Evolutionary conservation across 2,329 filamentous ascomycete genomes (phyloP).

Genomic region (Ilyonectria destructans): DNA sequence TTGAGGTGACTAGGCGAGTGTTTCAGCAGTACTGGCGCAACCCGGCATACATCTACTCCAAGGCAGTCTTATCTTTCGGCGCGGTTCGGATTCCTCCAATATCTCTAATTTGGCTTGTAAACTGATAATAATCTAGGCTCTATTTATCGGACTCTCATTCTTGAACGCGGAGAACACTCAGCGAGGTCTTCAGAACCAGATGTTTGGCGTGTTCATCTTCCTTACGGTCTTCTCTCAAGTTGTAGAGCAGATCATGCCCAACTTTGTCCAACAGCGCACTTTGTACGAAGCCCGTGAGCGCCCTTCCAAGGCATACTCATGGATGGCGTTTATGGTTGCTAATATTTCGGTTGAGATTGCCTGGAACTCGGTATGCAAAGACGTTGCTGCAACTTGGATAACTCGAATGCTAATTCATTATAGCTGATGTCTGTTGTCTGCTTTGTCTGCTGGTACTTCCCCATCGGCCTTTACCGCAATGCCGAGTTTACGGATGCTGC

Average conservation of each 20-base stretch:
- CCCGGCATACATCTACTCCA: slow-evolving; percentile 83
- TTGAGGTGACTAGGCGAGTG: slow-evolving; percentile 74
- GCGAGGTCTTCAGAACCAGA: slow-evolving; percentile 79
- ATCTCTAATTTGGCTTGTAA: too few species aligned
- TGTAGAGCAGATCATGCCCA: slow-evolving; percentile 78
- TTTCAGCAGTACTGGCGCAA: slow-evolving; percentile 87
- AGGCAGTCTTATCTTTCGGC: slow-evolving; percentile 71
- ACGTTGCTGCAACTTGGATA: rapidly evolving
- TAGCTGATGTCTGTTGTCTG: slow-evolving; percentile 65
- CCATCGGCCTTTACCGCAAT: slow-evolving; percentile 75
- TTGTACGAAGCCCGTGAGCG: slow-evolving; percentile 81
- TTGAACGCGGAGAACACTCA: slow-evolving; percentile 73
- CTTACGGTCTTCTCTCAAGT: slow-evolving; percentile 79
- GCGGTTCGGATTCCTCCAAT: slow-evolving; percentile 32
- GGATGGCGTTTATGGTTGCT: slow-evolving; percentile 77
- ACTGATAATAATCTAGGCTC: slow-evolving; percentile 39
- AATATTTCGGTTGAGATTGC: slow-evolving; percentile 76
- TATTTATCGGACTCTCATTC: slow-evolving; percentile 82
- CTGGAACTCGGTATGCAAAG: slow-evolving; percentile 73
- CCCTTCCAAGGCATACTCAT: slow-evolving; percentile 78
- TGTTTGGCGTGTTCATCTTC: slow-evolving; percentile 82
- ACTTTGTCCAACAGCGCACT: slow-evolving; percentile 78
- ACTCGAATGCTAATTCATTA: slow-evolving; percentile 1
- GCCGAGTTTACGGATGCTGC: slow-evolving; percentile 66
- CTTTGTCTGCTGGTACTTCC: slow-evolving; percentile 79